Percentiles rank a stretch among this genome's conserved stretches.
phyloP scores from a whole-genome alignment of 1,284 basidiomycete species.

The Prillingera fragicola region DNA sequence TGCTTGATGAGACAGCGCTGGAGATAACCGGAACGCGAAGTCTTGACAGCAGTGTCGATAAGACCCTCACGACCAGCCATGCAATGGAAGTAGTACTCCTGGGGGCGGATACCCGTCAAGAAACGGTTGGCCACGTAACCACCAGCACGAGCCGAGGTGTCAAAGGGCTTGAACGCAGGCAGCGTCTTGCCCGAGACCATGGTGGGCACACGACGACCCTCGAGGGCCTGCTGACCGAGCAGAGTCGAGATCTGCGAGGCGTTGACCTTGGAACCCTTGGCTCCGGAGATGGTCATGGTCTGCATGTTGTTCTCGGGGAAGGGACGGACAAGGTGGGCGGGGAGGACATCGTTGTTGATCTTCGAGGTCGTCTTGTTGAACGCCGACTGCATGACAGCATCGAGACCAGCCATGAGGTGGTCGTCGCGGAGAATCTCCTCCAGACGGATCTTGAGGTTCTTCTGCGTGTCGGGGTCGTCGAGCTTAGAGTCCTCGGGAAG shows the following conservation, averaged over 20 bases:
- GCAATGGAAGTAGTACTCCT: slow-evolving; percentile 99
- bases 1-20: slow-evolving; percentile 99
- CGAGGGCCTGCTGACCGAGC: slow-evolving; percentile 94
- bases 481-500: slow-evolving; percentile 69
- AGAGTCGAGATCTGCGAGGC: slow-evolving; percentile 96
- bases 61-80: slow-evolving; percentile 99
- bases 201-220: slow-evolving; percentile 95
- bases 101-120: slow-evolving; percentile 95
- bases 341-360: slow-evolving; percentile 80
- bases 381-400: slow-evolving; percentile 82
- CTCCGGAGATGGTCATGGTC: slow-evolving; percentile 96
- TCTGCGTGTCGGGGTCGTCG: slow-evolving; percentile 52
- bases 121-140: slow-evolving; percentile 99
- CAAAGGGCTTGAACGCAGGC: slow-evolving; percentile 94
- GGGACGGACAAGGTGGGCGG: slow-evolving; percentile 77
- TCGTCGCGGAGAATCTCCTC: slow-evolving; percentile 97
- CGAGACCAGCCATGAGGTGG: slow-evolving; percentile 91
- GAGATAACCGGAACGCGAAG: slow-evolving; percentile 94
- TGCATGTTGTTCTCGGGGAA: slow-evolving; percentile 99
- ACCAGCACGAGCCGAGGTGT: slow-evolving; percentile 93
- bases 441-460: slow-evolving; percentile 56
- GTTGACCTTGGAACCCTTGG: slow-evolving; percentile 96
- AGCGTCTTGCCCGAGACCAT: slow-evolving; percentile 99
- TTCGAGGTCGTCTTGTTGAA: slow-evolving; percentile 88
- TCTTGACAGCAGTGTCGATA: slow-evolving; percentile 99